A percentile compares a stretch with the other conserved stretches of the same genome.
These are phyloP conservation scores for Melanogaster broomeanus DNA, from an alignment of 768 basidiomycete species.

Conservation along the genomic window DNA sequence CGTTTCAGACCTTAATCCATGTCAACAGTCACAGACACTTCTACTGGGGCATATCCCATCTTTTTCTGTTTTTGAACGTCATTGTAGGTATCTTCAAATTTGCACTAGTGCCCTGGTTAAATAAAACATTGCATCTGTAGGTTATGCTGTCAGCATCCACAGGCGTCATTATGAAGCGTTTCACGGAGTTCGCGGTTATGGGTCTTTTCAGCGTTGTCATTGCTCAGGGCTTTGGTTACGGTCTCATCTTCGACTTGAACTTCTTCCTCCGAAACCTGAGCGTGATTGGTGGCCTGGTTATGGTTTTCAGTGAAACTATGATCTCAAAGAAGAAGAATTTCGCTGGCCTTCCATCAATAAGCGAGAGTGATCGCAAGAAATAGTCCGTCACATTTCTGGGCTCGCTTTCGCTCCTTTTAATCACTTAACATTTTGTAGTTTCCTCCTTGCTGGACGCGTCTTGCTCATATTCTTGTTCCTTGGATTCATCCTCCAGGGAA, in stretches of 20 bases:
- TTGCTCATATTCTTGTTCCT: slow-evolving; percentile 99
- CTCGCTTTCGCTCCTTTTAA: slow-evolving; percentile 1
- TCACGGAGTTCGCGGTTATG: slow-evolving; percentile 86
- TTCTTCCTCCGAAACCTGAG: slow-evolving; percentile 99
- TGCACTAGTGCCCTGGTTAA: not conserved
- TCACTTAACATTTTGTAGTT: slow-evolving; percentile 47
- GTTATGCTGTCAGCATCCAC: slow-evolving; percentile 86
- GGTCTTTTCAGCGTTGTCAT: slow-evolving; percentile 91
- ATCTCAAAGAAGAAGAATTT: slow-evolving; percentile 84
- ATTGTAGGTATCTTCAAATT: slow-evolving; percentile 56
- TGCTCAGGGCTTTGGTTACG: slow-evolving; percentile 97
- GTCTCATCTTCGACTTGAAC: slow-evolving; percentile 98
- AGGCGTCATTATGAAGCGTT: slow-evolving; percentile 83
- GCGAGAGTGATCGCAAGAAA: slow-evolving; percentile 97
- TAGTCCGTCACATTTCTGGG: slow-evolving; percentile 60
- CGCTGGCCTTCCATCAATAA: slow-evolving; percentile 86
- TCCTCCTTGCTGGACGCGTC: slow-evolving; percentile 95
- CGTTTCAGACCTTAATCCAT: slow-evolving; percentile 4
- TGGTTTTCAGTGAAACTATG: slow-evolving; percentile 98
- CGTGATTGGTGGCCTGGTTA: slow-evolving; percentile 97
- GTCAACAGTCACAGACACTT: slow-evolving; percentile 83
- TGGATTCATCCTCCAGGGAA: slow-evolving; percentile 93
- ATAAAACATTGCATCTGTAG: slow-evolving; percentile 40
- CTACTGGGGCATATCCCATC: slow-evolving; percentile 92
- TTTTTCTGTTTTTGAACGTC: slow-evolving; percentile 91